Conservation (phyloP, 495 filamentous ascomycete genomes). For the Evernia prunastri region DNA sequence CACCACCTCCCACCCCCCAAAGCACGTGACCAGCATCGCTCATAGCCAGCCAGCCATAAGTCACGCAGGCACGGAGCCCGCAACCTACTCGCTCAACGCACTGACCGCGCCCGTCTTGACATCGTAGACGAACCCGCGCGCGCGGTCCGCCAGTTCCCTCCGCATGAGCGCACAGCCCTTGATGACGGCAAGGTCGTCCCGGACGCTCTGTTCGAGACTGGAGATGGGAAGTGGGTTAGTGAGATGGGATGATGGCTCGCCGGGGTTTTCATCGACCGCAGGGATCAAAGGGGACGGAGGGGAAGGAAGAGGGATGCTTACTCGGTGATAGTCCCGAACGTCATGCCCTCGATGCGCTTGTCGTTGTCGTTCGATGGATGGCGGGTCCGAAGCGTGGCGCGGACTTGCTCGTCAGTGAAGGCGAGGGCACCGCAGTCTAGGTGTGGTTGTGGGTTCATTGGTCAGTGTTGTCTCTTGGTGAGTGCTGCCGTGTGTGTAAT, state of each 20-base stretch:
- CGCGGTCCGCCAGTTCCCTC: slow-evolving; percentile 24
- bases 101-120: slow-evolving; percentile 32
- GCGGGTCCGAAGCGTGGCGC: slow-evolving; percentile 2
- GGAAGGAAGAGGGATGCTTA: not conserved
- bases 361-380: slow-evolving; percentile 6
- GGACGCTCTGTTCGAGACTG: slow-evolving; percentile 28
- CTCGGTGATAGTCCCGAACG: slow-evolving; percentile 18
- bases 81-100: not conserved
- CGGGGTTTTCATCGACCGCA: too few species aligned
- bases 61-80: too few species aligned
- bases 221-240: too few species aligned
- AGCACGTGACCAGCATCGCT: too few species aligned
- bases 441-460: too few species aligned
- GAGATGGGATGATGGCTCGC: too few species aligned
- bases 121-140: slow-evolving; percentile 31
- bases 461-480: too few species aligned
- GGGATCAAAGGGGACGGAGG: too few species aligned
- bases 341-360: slow-evolving; percentile 15
- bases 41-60: too few species aligned
- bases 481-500: too few species aligned
- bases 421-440: slow-evolving; percentile 20
- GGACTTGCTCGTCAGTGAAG: slow-evolving; percentile 17
- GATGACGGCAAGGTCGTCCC: slow-evolving; percentile 28
- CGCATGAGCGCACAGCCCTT: slow-evolving; percentile 25
- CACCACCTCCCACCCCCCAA: too few species aligned